Percentiles rank a stretch among this genome's conserved stretches.
Evolutionary conservation across 306 rosid species (phyloP).

Genomic region (Trifolium dubium): DNA sequence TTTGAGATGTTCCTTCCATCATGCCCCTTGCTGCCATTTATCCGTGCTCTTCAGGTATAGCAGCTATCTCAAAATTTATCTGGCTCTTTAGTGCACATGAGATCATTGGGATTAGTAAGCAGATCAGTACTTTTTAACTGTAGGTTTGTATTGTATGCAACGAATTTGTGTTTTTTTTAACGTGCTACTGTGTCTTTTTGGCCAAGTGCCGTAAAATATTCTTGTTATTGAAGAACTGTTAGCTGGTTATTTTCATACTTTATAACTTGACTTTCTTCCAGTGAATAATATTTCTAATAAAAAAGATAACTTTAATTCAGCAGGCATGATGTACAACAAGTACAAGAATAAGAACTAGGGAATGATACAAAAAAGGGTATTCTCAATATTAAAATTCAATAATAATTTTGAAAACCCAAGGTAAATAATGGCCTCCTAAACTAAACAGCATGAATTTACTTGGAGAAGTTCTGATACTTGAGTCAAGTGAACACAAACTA

Average conservation of each 20-base stretch:
- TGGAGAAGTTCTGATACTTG: conserved; percentile 4
- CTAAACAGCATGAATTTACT: neutral
- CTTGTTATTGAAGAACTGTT: conserved; percentile 18
- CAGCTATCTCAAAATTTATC: conserved; percentile 37
- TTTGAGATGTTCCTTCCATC: conserved; percentile 99
- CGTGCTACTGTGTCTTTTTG: neutral
- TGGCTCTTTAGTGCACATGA: conserved; percentile 23
- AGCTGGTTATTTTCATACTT: neutral
- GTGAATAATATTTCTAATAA: neutral
- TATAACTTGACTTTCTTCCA: conserved; percentile 2
- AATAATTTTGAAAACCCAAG: conserved; percentile 11
- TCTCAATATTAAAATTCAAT: conserved; percentile 28
- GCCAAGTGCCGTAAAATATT: conserved; percentile 5
- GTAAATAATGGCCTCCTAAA: conserved; percentile 9
- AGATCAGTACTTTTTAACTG: neutral
- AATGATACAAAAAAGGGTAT: neutral
- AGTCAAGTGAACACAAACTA: conserved; percentile 5
- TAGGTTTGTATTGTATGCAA: conserved; percentile 11
- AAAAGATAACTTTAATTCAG: neutral
- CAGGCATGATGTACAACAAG: conserved; percentile 27
- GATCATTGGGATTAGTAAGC: neutral
- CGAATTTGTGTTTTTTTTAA: neutral
- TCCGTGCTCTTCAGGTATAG: conserved; percentile 94
- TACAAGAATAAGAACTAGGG: conserved; percentile 1
- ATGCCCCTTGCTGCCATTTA: conserved; percentile 82